Conservation (phyloP, 2,329 filamentous ascomycete genomes). For the Biscogniauxia mediterranea region DNA sequence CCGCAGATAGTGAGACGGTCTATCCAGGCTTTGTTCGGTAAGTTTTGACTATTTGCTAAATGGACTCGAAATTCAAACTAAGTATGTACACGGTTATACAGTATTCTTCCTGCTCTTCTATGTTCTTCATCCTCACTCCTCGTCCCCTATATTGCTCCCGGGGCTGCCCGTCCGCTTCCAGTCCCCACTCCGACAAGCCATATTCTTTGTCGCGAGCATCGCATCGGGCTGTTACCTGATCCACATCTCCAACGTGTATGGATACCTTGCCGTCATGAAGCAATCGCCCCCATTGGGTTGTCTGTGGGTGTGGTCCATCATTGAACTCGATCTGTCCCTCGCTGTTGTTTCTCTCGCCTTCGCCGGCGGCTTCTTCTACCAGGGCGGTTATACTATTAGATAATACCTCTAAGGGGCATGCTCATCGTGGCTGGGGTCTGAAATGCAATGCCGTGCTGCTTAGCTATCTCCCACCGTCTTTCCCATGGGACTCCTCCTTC, state of each 20-base stretch:
- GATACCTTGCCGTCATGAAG: slow-evolving; percentile 90
- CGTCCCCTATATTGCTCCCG: slow-evolving; percentile 50
- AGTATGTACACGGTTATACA: slow-evolving; percentile 28
- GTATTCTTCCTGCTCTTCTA: slow-evolving; percentile 57
- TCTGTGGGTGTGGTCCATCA: slow-evolving; percentile 88
- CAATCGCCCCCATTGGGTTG: slow-evolving; percentile 84
- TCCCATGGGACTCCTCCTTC: slow-evolving; percentile 42
- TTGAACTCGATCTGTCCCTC: slow-evolving; percentile 74
- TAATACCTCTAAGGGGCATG: slow-evolving; percentile 6
- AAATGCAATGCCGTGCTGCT: too few relatives aligned
- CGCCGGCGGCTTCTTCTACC: slow-evolving; percentile 46
- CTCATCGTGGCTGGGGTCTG: too few relatives aligned
- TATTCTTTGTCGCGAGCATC: slow-evolving; percentile 64
- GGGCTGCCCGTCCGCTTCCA: slow-evolving; percentile 47
- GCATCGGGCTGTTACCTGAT: slow-evolving; percentile 75
- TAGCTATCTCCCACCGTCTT: slow-evolving; percentile 24
- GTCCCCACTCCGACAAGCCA: slow-evolving; percentile 48
- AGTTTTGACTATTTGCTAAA: slow-evolving; percentile 13
- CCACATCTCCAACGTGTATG: slow-evolving; percentile 72
- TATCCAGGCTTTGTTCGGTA: slow-evolving; percentile 52
- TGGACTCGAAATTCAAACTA: slow-evolving; percentile 1
- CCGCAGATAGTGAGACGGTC: slow-evolving; percentile 51
- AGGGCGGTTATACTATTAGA: slow-evolving; percentile 49
- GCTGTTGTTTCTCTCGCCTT: slow-evolving; percentile 56
- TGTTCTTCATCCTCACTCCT: slow-evolving; percentile 52